phyloP scores from a whole-genome alignment of 352 stramenopile genomes.

The Stramenopiles sp. region DNA sequence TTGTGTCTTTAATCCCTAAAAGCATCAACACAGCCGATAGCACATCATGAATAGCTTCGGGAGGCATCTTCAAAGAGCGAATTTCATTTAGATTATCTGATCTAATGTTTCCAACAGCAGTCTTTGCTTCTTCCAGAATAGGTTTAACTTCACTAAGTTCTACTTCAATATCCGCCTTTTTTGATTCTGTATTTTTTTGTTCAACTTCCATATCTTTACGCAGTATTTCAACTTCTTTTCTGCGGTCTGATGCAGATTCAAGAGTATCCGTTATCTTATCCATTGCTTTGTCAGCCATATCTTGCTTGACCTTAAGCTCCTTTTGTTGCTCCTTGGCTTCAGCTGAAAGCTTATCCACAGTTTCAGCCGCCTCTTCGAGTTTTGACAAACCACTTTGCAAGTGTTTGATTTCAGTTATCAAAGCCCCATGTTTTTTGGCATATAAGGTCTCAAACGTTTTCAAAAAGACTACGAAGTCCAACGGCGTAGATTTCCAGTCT shows the following conservation, averaged over 20 bases:
- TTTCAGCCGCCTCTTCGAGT: constrained; percentile 67
- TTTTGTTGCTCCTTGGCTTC: constrained; percentile 80
- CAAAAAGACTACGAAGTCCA: too few relatives aligned
- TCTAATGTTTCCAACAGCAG: constrained; percentile 72
- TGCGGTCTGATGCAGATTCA: constrained; percentile 60
- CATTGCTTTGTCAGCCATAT: constrained; percentile 72
- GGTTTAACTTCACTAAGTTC: constrained; percentile 71
- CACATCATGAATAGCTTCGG: constrained; percentile 70
- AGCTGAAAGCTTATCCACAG: constrained; percentile 75
- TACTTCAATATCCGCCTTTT: constrained; percentile 76
- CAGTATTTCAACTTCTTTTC: constrained; percentile 64
- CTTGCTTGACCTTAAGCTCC: constrained; percentile 79
- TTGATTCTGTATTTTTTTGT: constrained; percentile 59
- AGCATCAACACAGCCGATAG: constrained; percentile 80
- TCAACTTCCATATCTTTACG: constrained; percentile 68
- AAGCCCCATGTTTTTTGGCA: too few relatives aligned
- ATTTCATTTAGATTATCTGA: constrained; percentile 84
- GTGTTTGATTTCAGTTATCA: too few relatives aligned
- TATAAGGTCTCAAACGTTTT: too few relatives aligned
- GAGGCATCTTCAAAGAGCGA: constrained; percentile 79
- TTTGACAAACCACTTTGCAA: constrained; percentile 75
- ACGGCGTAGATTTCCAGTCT: too few relatives aligned
- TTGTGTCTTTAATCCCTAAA: constrained; percentile 77
- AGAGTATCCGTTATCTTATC: constrained; percentile 80
- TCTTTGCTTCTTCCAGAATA: constrained; percentile 68